Base-by-base conservation (phyloP, 176 grass and related monocot genomes). In the Aegilops speltoides region DNA sequence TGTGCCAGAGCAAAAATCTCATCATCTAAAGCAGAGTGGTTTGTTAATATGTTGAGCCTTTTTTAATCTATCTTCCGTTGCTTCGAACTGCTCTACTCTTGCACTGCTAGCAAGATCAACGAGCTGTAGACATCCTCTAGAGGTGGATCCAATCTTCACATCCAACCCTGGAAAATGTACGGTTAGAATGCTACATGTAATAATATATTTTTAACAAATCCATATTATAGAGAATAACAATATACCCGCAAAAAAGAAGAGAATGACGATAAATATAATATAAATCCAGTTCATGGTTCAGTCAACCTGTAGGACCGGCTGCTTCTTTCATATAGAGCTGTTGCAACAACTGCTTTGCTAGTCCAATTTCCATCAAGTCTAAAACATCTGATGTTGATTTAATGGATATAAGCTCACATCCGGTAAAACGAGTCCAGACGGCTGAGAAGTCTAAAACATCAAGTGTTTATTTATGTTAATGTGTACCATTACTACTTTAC, bases 31-130 rank as follows among this genome's bases (percentile, higher is more conserved):
- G 95, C 89, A 74, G 95, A 98, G 89, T 61, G 95, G 92, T 79
- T 95, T 98, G 77, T 98, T 98, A 45, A 98, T 98, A 77, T 98
- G 84, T 26, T 95, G 93, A 72, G 93, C 93, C 80, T 93, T 93
- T 61, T 95, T 95, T 34, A 95, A 90, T 82, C 95, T 89, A 68
- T 98, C 95, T 67, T 93, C 95, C 43, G 89, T 95, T 80, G 91
- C 93, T 84, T 98, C 95, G 73, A 89, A 95, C 68, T 83, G 77
- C 41, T 98, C 95, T 20, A 95, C 83, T 80, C 93, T 87, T 86
- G 92, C 93, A 83, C 93, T 98, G 10, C 95, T 89, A 82, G 95
- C 95, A 82, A 95, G 91, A 90, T 98, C 95, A 76, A 98, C 87
- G 16, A 98, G 92, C 86, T 98, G 95, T 52, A 98, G 56, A 61